Percentiles rank a stretch among this genome's conserved stretches.
Conservation (phyloP, 495 filamentous ascomycete genomes). For the Penicillium pancosmium region DNA sequence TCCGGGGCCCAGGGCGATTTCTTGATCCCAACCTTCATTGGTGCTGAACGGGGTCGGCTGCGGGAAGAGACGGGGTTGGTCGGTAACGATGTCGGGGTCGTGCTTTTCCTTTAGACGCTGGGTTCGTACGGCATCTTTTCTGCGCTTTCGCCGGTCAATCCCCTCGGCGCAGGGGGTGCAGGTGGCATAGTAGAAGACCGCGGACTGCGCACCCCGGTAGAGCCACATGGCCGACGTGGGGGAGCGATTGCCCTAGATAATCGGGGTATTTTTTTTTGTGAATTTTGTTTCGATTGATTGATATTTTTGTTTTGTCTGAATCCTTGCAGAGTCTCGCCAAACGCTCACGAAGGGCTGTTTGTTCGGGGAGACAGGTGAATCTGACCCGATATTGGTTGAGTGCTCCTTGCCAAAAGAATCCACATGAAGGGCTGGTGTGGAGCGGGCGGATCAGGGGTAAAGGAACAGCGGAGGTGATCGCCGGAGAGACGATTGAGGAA, state of each 20-base stretch:
- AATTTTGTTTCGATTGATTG: background rate
- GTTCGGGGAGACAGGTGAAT: constrained; percentile 31
- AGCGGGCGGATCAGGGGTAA: constrained; percentile 23
- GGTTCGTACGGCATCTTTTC: constrained; percentile 63
- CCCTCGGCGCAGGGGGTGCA: constrained; percentile 78
- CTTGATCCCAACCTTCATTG: constrained; percentile 84
- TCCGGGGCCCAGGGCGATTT: constrained; percentile 77
- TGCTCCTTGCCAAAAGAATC: constrained; percentile 34
- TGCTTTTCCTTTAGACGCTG: constrained; percentile 59
- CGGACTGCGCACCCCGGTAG: constrained; percentile 69
- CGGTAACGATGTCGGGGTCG: constrained; percentile 50
- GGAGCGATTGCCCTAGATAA: constrained; percentile 6
- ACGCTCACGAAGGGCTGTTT: constrained; percentile 28
- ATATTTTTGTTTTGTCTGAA: background rate
- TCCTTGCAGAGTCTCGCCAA: constrained; percentile 3
- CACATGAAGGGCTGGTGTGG: constrained; percentile 47
- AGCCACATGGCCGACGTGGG: constrained; percentile 50
- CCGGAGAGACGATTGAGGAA: constrained; percentile 16
- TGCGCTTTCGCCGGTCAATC: constrained; percentile 63
- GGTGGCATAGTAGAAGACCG: constrained; percentile 81
- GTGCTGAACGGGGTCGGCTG: constrained; percentile 83
- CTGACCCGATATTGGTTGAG: constrained; percentile 26
- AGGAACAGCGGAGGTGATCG: background rate
- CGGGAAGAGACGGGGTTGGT: constrained; percentile 71
- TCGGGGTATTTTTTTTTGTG: constrained; percentile 1